Evolutionary conservation across 805 yeast species (phyloP).

Genomic region (Starmera pachycereana): DNA sequence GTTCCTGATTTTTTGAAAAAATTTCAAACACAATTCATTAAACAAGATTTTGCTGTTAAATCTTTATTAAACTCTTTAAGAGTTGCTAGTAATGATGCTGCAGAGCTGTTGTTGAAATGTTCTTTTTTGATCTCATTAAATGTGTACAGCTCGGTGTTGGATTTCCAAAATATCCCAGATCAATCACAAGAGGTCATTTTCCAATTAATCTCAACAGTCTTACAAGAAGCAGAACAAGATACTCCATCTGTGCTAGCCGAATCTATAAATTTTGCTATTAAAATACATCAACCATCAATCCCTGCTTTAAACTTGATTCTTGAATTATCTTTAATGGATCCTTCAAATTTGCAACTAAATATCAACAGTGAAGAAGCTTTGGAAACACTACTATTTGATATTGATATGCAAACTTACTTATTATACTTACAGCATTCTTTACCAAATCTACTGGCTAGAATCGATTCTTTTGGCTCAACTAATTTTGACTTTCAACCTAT

Average conservation of each 20-base stretch:
- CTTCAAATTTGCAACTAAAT: slow-evolving; percentile 62
- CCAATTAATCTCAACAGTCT: slow-evolving; percentile 31
- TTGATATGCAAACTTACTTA: slow-evolving; percentile 35
- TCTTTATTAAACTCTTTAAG: slow-evolving; percentile 15
- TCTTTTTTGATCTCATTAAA: slow-evolving; percentile 41
- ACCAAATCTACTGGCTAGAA: slow-evolving; percentile 36
- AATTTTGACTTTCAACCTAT: slow-evolving; percentile 47
- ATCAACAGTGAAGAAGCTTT: slow-evolving; percentile 64
- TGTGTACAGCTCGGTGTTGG: slow-evolving; percentile 33
- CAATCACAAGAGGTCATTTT: slow-evolving; percentile 18
- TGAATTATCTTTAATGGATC: slow-evolving; percentile 57
- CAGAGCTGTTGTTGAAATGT: slow-evolving; percentile 21
- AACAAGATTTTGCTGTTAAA: slow-evolving; percentile 22
- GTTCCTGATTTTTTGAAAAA: slow-evolving; percentile 50
- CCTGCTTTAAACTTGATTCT: slow-evolving; percentile 45
- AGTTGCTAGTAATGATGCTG: slow-evolving; percentile 14
- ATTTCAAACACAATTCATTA: slow-evolving; percentile 27
- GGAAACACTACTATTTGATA: slow-evolving; percentile 40
- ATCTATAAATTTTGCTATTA: slow-evolving; percentile 47
- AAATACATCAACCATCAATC: slow-evolving; percentile 26
- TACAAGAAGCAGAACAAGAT: slow-evolving; percentile 67
- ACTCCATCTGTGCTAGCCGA: slow-evolving; percentile 67
- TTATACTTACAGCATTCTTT: slow-evolving; percentile 39
- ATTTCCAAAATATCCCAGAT: slow-evolving; percentile 16
- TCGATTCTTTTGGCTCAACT: slow-evolving; percentile 14